A percentile compares a stretch with the other conserved stretches of the same genome.
These are phyloP conservation scores for Chalaropsis thielavioides DNA, from an alignment of 2,329 filamentous ascomycete genomes.

Conservation along the genomic window DNA sequence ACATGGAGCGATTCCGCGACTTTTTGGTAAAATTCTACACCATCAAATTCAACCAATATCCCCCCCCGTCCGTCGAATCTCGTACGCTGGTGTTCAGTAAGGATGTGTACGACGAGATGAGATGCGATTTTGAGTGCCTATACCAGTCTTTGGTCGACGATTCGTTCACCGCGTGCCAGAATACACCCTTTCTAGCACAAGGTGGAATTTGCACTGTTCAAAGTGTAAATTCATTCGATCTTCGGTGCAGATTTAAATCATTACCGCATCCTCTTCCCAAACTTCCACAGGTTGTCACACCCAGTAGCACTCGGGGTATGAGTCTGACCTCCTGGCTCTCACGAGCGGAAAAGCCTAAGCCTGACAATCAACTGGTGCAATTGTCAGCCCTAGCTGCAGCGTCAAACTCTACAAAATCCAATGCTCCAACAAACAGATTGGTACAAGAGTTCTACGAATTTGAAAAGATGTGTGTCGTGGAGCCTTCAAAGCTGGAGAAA, in stretches of 20 bases:
- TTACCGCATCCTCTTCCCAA: constrained; percentile 53
- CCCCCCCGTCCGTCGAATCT: constrained; percentile 37
- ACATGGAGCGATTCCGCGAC: constrained; percentile 58
- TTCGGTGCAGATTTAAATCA: constrained; percentile 41
- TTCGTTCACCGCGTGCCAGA: constrained; percentile 34
- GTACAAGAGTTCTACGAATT: constrained; percentile 57
- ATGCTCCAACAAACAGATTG: constrained; percentile 36
- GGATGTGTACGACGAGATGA: constrained; percentile 43
- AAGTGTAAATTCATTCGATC: constrained; percentile 52
- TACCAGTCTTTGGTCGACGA: constrained; percentile 59
- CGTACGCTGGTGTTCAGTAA: constrained; percentile 39
- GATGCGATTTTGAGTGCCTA: constrained; percentile 53
- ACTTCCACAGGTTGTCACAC: constrained; percentile 35
- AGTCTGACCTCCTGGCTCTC: constrained; percentile 31
- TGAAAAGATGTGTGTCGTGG: constrained; percentile 41
- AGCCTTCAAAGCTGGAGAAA: constrained; percentile 21
- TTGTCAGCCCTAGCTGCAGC: constrained; percentile 40
- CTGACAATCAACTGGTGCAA: constrained; percentile 34
- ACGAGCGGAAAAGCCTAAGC: constrained; percentile 29
- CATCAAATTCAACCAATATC: constrained; percentile 56
- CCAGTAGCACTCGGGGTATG: constrained; percentile 20
- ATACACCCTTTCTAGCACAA: constrained; percentile 39
- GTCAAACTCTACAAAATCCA: constrained; percentile 30
- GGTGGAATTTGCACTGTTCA: constrained; percentile 59
- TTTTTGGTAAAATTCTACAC: constrained; percentile 55